Evolutionary conservation across 2,329 filamentous ascomycete species (phyloP).

Genomic region (Fusarium clavum): DNA sequence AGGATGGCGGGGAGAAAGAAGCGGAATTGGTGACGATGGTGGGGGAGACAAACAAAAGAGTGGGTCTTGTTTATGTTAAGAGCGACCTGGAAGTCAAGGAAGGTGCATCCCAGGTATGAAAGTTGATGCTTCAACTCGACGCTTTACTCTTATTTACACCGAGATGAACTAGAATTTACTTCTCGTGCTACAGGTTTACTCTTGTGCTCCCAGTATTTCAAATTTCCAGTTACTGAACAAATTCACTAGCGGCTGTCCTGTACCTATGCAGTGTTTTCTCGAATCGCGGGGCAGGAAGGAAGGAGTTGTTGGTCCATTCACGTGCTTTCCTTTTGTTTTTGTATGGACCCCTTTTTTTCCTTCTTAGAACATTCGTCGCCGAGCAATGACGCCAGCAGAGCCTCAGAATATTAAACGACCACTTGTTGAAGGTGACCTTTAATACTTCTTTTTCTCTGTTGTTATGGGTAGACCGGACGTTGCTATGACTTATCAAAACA

Average conservation of each 20-base stretch:
- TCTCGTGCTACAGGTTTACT: not conserved
- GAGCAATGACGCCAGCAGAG: not conserved
- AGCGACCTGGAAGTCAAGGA: not conserved
- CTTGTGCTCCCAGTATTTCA: not conserved
- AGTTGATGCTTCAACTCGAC: not conserved
- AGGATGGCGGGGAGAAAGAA: slow-evolving; percentile 42
- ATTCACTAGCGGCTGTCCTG: not conserved
- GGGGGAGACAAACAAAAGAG: slow-evolving; percentile 42
- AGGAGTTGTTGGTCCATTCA: slow-evolving; percentile 24
- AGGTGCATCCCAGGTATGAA: not conserved
- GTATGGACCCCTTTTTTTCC: slow-evolving; percentile 7
- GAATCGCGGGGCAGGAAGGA: slow-evolving; percentile 37
- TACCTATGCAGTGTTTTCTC: not conserved
- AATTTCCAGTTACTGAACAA: not conserved
- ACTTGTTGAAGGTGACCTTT: not conserved
- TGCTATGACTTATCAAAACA: not conserved
- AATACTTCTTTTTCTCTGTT: not conserved
- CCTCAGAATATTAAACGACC: not conserved
- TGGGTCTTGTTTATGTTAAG: slow-evolving; percentile 15
- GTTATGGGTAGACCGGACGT: not conserved
- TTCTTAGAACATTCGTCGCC: slow-evolving; percentile 9
- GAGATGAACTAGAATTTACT: not conserved
- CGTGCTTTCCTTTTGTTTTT: slow-evolving; percentile 21
- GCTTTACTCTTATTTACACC: not conserved
- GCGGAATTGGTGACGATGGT: slow-evolving; percentile 39